Conservation (phyloP, 2,329 filamentous ascomycete genomes). For the Biscogniauxia marginata region DNA sequence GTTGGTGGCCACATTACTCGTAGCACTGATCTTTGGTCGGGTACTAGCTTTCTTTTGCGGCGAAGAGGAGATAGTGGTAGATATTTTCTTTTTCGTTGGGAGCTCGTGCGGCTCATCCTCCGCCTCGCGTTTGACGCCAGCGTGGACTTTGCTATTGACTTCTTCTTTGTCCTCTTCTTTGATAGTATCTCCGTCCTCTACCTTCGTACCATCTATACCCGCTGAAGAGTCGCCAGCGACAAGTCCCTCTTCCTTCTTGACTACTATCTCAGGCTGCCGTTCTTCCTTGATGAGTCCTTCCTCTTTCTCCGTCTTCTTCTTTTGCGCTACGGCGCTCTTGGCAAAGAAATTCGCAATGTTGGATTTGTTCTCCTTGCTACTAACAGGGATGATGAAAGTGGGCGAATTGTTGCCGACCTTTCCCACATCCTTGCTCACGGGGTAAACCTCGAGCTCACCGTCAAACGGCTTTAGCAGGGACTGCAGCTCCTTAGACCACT, state of each 20-base stretch:
- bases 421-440: conserved; percentile 83
- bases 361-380: conserved; percentile 83
- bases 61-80: conserved; percentile 18
- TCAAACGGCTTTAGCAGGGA: conserved; percentile 73
- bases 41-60: conserved; percentile 25
- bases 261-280: background rate
- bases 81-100: conserved; percentile 27
- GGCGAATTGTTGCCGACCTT: conserved; percentile 93
- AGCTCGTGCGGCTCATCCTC: conserved; percentile 22
- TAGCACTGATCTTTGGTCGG: conserved; percentile 39
- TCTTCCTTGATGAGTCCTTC: background rate
- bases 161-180: background rate
- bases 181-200: conserved; percentile 1
- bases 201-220: conserved; percentile 9
- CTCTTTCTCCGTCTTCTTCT: conserved; percentile 5
- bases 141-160: background rate
- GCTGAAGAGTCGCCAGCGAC: conserved; percentile 9
- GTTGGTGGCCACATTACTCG: conserved; percentile 39
- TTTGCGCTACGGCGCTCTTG: conserved; percentile 48
- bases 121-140: conserved; percentile 29
- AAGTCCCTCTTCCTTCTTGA: conserved; percentile 20
- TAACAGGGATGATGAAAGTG: conserved; percentile 76
- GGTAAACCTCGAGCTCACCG: conserved; percentile 80
- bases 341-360: conserved; percentile 95
- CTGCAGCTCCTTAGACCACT: conserved; percentile 80